phyloP scores from a whole-genome alignment of 192 early-diverging fungal species.

The Backusella westeae region DNA sequence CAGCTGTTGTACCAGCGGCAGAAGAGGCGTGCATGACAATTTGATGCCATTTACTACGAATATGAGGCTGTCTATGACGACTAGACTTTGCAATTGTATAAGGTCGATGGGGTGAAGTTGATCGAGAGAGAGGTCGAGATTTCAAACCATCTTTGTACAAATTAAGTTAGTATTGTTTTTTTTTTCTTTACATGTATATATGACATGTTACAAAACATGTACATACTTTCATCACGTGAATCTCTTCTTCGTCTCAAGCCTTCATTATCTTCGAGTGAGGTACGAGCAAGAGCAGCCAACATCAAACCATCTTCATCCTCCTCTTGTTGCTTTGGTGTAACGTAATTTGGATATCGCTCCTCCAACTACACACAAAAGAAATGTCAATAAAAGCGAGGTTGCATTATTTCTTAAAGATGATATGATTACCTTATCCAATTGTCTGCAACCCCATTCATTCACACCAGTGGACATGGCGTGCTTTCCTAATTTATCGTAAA shows the following conservation, averaged over 20 bases:
- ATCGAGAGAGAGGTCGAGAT: conserved; percentile 33
- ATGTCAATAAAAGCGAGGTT: background rate
- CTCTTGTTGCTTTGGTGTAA: conserved; percentile 14
- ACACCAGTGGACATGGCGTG: conserved; percentile 11
- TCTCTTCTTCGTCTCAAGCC: conserved; percentile 11
- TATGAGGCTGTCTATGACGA: conserved; percentile 23
- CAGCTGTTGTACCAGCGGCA: conserved; percentile 62
- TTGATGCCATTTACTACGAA: conserved; percentile 53
- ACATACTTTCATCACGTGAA: conserved; percentile 17
- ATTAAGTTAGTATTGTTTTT: background rate
- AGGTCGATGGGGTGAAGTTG: conserved; percentile 36
- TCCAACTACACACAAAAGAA: conserved; percentile 18
- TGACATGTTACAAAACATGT: background rate
- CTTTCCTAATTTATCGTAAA: conserved; percentile 68
- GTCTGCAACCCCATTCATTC: conserved; percentile 7
- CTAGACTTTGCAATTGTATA: conserved; percentile 24
- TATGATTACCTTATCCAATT: conserved; percentile 9
- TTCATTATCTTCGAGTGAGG: conserved; percentile 28
- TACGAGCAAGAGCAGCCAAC: conserved; percentile 36
- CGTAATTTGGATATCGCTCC: conserved; percentile 32
- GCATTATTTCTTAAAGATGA: background rate
- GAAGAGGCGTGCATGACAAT: conserved; percentile 58
- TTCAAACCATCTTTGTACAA: conserved; percentile 8
- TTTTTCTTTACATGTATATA: background rate
- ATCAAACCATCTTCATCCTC: conserved; percentile 25